Evolutionary conservation across 148 eudicot species (phyloP).

Genomic region (Vaccinium darrowii): DNA sequence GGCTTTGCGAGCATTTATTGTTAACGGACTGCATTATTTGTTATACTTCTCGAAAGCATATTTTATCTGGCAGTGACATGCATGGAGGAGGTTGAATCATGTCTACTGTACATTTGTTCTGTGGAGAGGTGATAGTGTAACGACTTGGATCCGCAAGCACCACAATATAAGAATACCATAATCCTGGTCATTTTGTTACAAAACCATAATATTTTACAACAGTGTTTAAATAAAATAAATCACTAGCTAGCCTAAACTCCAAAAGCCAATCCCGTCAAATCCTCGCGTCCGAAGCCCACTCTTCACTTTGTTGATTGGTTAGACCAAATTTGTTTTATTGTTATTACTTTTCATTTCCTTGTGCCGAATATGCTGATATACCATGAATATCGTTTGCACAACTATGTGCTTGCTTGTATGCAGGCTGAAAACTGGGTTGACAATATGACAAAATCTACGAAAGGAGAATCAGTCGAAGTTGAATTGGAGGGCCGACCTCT

Average conservation of each 20-base stretch:
- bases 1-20: not conserved
- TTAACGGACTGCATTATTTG: too few relatives aligned
- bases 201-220: too few relatives aligned
- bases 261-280: too few relatives aligned
- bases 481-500: slow-evolving; percentile 66
- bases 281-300: too few relatives aligned
- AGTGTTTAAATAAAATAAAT: too few relatives aligned
- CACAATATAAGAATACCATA: too few relatives aligned
- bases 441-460: slow-evolving; percentile 52
- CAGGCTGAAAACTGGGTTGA: slow-evolving; percentile 88
- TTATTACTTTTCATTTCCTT: not conserved
- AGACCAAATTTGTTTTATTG: not conserved
- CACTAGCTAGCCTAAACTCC: too few relatives aligned
- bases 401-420: slow-evolving; percentile 6
- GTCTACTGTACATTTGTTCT: too few relatives aligned
- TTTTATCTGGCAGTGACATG: not conserved
- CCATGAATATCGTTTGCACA: not conserved
- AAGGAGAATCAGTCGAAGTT: slow-evolving; percentile 34
- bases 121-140: too few relatives aligned
- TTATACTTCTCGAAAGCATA: not conserved
- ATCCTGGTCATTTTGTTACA: too few relatives aligned
- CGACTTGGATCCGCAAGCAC: too few relatives aligned
- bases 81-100: too few relatives aligned
- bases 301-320: not conserved
- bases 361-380: not conserved